Evolutionary conservation across 2,329 filamentous ascomycete species (phyloP).

Genomic region (Penicillium janthinellum): DNA sequence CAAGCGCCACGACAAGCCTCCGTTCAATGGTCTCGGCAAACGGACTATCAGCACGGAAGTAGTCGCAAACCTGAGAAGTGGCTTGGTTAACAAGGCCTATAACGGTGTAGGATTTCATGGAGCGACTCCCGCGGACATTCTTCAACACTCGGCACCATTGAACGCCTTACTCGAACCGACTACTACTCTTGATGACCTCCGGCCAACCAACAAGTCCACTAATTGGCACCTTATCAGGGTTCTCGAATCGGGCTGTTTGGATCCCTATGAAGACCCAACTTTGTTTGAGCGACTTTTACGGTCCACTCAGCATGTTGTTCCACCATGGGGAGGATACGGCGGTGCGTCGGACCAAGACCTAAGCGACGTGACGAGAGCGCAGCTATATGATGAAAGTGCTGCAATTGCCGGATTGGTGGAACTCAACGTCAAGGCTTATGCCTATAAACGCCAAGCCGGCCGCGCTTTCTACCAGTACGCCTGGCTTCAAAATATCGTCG

Average conservation of each 20-base stretch:
- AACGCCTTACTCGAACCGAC: constrained; percentile 23
- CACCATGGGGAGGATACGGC: constrained; percentile 35
- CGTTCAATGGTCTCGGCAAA: constrained; percentile 45
- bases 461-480: constrained; percentile 34
- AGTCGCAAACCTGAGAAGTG: constrained; percentile 57
- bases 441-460: constrained; percentile 27
- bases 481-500: constrained; percentile 38
- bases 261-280: constrained; percentile 48
- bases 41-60: constrained; percentile 62
- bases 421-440: constrained; percentile 33
- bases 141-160: constrained; percentile 25
- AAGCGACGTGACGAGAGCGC: constrained; percentile 25
- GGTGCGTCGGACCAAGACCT: constrained; percentile 24
- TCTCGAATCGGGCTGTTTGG: constrained; percentile 52
- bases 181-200: constrained; percentile 25
- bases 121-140: constrained; percentile 35
- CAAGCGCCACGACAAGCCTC: constrained; percentile 19
- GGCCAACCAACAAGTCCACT: constrained; percentile 33
- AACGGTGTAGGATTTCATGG: constrained; percentile 41
- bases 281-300: constrained; percentile 46
- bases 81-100: constrained; percentile 50
- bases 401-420: constrained; percentile 38
- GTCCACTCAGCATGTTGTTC: constrained; percentile 31
- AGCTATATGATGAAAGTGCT: constrained; percentile 38
- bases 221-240: constrained; percentile 52